Conservation (phyloP, 805 yeast species). For the Kuraishia borneana region DNA sequence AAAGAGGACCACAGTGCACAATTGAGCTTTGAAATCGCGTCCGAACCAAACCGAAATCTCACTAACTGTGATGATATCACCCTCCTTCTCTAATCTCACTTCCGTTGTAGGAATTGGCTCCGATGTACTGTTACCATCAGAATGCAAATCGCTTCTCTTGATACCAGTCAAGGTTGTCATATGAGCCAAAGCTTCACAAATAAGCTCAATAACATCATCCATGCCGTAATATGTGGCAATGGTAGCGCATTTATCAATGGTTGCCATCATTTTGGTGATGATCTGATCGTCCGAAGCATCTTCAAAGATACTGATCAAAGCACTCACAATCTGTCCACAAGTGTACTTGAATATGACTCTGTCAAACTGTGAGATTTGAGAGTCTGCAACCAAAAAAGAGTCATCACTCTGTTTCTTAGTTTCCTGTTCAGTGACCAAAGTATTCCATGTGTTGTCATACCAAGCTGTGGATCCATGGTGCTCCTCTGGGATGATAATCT, state of each 20-base stretch:
- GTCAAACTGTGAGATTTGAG: constrained; percentile 46
- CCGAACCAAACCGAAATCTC: constrained; percentile 80
- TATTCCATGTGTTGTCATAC: constrained; percentile 83
- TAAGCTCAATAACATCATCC: constrained; percentile 45
- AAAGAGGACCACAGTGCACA: constrained; percentile 78
- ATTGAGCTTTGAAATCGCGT: constrained; percentile 81
- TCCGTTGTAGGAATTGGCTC: constrained; percentile 34
- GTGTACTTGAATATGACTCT: constrained; percentile 54
- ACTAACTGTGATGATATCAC: constrained; percentile 60
- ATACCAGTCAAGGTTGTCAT: constrained; percentile 53
- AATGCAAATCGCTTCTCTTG: constrained; percentile 14
- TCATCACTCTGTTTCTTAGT: constrained; percentile 7
- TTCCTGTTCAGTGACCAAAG: constrained; percentile 42
- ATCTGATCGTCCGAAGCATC: constrained; percentile 88
- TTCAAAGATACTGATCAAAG: constrained; percentile 68
- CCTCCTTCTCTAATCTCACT: constrained; percentile 38
- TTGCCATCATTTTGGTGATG: constrained; percentile 76
- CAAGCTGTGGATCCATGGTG: constrained; percentile 88
- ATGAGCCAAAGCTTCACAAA: constrained; percentile 55
- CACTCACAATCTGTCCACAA: constrained; percentile 55
- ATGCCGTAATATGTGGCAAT: constrained; percentile 60
- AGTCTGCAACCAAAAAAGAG: constrained; percentile 1
- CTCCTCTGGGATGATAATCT: constrained; percentile 96
- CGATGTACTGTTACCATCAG: constrained; percentile 17
- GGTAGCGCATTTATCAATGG: constrained; percentile 74